Percentiles rank a stretch among this genome's conserved stretches.
Conservation (phyloP, 768 basidiomycete genomes). For the Leccinum longicurvipes region DNA sequence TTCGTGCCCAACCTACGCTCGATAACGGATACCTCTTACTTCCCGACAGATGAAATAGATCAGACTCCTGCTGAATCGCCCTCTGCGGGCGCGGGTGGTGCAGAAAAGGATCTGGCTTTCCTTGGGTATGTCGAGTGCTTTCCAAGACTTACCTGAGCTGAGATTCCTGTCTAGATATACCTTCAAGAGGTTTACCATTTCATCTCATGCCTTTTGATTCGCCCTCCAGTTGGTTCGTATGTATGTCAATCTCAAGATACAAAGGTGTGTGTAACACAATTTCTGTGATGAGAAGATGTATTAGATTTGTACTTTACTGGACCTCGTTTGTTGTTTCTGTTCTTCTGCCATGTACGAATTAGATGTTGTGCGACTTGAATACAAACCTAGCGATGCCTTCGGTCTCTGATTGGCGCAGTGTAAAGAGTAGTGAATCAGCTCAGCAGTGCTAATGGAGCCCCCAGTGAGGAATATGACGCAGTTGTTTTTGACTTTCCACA, state of each 20-base stretch:
- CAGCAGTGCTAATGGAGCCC: no score
- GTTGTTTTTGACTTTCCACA: no score
- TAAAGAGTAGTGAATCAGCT: no score
- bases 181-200: constrained; percentile 72
- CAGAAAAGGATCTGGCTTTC: constrained; percentile 62
- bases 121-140: constrained; percentile 45
- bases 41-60: constrained; percentile 92
- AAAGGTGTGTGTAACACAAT: not conserved
- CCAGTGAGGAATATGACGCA: no score
- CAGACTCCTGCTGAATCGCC: constrained; percentile 55
- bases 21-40: constrained; percentile 96
- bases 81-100: constrained; percentile 35
- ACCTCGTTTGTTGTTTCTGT: not conserved
- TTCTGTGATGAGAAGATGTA: not conserved
- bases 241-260: not conserved
- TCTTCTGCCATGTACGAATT: not conserved
- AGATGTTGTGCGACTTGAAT: not conserved
- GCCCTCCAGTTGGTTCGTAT: not conserved
- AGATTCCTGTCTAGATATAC: constrained; percentile 52
- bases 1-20: constrained; percentile 94
- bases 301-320: constrained; percentile 5
- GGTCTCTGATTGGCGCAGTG: no score
- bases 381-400: not conserved
- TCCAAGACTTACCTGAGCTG: not conserved
- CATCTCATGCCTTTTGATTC: constrained; percentile 50